Base-by-base conservation (phyloP, 1,284 basidiomycete species). In the Cutaneotrichosporon cyanovorans region DNA sequence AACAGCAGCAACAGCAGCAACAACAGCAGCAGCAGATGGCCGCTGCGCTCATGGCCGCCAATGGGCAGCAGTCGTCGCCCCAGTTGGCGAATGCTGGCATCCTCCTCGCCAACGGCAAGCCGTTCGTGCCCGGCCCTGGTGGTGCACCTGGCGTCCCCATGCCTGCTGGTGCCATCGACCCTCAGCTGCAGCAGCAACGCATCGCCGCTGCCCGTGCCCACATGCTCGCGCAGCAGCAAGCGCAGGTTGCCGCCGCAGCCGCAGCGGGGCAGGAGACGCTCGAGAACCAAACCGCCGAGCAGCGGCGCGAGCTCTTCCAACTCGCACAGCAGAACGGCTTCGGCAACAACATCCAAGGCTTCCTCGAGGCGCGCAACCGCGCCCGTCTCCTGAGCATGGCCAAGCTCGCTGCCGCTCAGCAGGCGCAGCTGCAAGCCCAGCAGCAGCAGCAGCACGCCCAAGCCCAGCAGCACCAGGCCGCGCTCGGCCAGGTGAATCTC, bases 261-360 rank as follows among this genome's bases (percentile, higher is more conserved):
- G n/a, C n/a, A n/a, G 25, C 25, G 8, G 25, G 25, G 25, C 45
- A 50, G 31, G 39, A 39, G 31, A 43, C 44, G 43, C 30, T 57
- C 15, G 60, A 62, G 38, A 46, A 30, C 10, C 39, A 46, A 33
- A 55, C 49, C 0, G 45, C 59, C 19, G 57, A 62, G 42, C 59
- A 54, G 45, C 51, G 52, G 15, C 49, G 48, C 25, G 59, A 63
- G 36, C 35, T 59, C 2, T 37, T 41, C 5, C 43, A 45, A 14
- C 22, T 52, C 2, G 56, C 61, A 3, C 40, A 49, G 37, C 37
- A 44, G 23, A 53, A 56, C 32, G 64, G 62, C 10, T 62, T 55
- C 38, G 61, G 56, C 10, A 52, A 51, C 38, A 62, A 67, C 42
- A 38, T 63, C 34, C 56, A 59, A 25, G 58, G 38, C 7, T 65